A percentile compares a stretch with the other conserved stretches of the same genome.
Conservation (phyloP, 1,284 basidiomycete genomes). For the Cryptococcus depauperatus region DNA sequence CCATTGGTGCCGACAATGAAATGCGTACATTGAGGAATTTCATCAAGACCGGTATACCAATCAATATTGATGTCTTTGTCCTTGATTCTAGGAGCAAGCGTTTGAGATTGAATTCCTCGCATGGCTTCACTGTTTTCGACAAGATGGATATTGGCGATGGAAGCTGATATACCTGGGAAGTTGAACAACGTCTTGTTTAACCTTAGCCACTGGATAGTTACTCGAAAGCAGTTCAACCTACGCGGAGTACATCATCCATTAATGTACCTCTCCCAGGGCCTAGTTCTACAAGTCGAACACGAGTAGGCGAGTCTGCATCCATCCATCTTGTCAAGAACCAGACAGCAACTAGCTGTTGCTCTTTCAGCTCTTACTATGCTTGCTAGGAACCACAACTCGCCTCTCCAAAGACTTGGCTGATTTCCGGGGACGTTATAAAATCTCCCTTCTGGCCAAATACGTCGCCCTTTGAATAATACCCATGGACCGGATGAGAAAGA, state of each 20-base stretch:
- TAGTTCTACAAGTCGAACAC: slow-evolving; percentile 74
- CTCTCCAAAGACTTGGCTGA: slow-evolving; percentile 95
- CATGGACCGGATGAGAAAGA: slow-evolving; percentile 73
- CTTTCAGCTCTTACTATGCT: neutral
- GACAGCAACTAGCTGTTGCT: slow-evolving; percentile 64
- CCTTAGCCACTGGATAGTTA: neutral
- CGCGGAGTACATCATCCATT: slow-evolving; percentile 81
- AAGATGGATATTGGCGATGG: slow-evolving; percentile 58
- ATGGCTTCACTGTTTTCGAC: slow-evolving; percentile 71
- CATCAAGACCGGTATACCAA: slow-evolving; percentile 71
- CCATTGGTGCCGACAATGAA: neutral
- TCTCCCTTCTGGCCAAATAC: slow-evolving; percentile 85
- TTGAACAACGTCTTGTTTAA: slow-evolving; percentile 31
- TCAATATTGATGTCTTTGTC: slow-evolving; percentile 45
- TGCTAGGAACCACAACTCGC: slow-evolving; percentile 48
- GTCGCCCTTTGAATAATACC: slow-evolving; percentile 73
- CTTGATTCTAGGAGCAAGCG: slow-evolving; percentile 44
- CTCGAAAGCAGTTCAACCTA: slow-evolving; percentile 43
- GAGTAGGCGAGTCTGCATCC: slow-evolving; percentile 50
- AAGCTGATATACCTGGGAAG: slow-evolving; percentile 52
- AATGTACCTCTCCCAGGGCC: slow-evolving; percentile 92
- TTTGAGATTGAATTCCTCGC: slow-evolving; percentile 57
- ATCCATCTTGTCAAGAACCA: slow-evolving; percentile 81
- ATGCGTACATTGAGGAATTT: slow-evolving; percentile 50
- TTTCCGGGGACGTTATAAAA: slow-evolving; percentile 95